Evolutionary conservation across 2,329 filamentous ascomycete genomes (phyloP).

Genomic region (Fusarium subtropicale): DNA sequence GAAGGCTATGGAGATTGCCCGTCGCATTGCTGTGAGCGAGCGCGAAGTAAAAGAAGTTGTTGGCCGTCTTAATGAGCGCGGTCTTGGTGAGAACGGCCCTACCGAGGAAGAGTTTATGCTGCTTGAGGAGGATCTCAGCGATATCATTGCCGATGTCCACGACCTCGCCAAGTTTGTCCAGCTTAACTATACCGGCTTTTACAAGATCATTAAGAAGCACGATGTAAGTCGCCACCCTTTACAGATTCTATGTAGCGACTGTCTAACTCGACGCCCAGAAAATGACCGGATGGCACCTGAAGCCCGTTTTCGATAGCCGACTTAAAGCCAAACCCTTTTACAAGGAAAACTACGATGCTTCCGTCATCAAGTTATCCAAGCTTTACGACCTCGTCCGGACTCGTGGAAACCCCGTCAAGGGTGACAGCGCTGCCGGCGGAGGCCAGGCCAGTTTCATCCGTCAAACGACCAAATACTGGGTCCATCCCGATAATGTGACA

Average conservation of each 20-base stretch:
- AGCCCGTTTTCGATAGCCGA: slow-evolving; percentile 93
- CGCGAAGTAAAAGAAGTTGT: slow-evolving; percentile 91
- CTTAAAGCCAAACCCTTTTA: slow-evolving; percentile 98
- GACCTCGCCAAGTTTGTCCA: slow-evolving; percentile 98
- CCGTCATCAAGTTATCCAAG: slow-evolving; percentile 93
- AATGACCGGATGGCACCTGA: slow-evolving; percentile 92
- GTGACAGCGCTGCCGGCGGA: slow-evolving; percentile 91
- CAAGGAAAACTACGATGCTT: slow-evolving; percentile 98
- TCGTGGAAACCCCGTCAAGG: slow-evolving; percentile 89
- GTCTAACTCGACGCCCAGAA: slow-evolving; percentile 70
- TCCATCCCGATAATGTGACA: slow-evolving; percentile 97
- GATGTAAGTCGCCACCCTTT: slow-evolving; percentile 69
- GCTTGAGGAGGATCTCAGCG: slow-evolving; percentile 93
- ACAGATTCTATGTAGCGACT: background rate
- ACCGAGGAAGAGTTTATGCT: slow-evolving; percentile 94
- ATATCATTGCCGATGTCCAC: slow-evolving; percentile 98
- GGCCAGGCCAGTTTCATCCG: slow-evolving; percentile 95
- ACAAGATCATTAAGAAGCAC: slow-evolving; percentile 99
- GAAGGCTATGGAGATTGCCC: slow-evolving; percentile 94
- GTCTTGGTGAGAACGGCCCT: slow-evolving; percentile 68
- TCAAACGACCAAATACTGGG: slow-evolving; percentile 99
- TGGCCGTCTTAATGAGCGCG: slow-evolving; percentile 74
- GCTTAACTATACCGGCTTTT: slow-evolving; percentile 98
- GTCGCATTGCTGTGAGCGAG: slow-evolving; percentile 88
- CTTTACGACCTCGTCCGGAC: slow-evolving; percentile 96